Base-by-base conservation (phyloP, 2,329 filamentous ascomycete genomes). In the Albophoma yamanashiensis region DNA sequence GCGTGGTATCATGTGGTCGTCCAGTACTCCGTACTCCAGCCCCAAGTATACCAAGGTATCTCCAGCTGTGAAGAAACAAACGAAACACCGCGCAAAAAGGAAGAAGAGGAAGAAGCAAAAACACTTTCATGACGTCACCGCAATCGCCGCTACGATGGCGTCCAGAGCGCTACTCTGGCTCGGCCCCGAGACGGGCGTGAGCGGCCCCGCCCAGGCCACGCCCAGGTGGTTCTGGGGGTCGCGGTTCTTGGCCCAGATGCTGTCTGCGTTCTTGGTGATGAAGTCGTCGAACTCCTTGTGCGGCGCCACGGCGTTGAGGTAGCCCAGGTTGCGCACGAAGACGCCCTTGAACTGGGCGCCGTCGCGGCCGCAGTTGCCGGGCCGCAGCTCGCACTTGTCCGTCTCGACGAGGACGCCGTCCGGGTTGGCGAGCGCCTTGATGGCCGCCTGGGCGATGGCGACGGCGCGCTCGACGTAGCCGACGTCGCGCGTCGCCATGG, bases 281-380 rank as follows among this genome's bases (percentile, higher is more conserved):
- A 86, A 85, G 2, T 73, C 68, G 15, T 71, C 74, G 67, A 85
- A 87, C 12, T 69, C 69, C 3, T 75, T 69, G 43, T 80, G 73
- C 0, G 82, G 81, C 1, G 78, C 78, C 3, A 72, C 80, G 1
- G 73, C 67, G 27, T 87, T 76, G 40, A 91, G 71, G 59, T 82
- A 79, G 40, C 79, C 77, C 25, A 91, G 73, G 67, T 89, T 89
- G 25, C 86, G 79, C 20, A 83, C 78, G 63, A 90, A 89, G 42
- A 90, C 77, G 4, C 88, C 88, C 71, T 91, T 91, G 79, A 91
- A 91, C 67, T 89, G 84, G 40, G 82, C 78, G 1, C 77, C 80
- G 61, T 86, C 81, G 22, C 67, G 69, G 14, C 74, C 76, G 59
- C 78, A 82, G 63, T 74, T 64, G 47, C 70, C 70, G 11, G 63